These are phyloP conservation scores for Candida glaebosa DNA, from an alignment of 805 yeast species.

Conservation along the genomic window DNA sequence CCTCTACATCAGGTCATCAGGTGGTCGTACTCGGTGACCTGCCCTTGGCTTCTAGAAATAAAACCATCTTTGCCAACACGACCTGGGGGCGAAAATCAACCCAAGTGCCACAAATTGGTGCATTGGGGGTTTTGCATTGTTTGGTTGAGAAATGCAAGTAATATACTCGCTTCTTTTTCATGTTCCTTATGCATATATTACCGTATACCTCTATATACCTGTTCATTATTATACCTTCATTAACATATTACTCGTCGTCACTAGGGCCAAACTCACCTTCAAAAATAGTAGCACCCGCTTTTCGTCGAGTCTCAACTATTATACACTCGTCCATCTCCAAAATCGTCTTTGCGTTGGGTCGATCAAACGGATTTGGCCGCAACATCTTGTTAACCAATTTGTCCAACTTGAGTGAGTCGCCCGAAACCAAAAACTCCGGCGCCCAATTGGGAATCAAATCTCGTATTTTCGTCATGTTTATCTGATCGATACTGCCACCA, in stretches of 20 bases:
- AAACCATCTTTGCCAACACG: too few species aligned
- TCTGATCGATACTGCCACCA: not conserved
- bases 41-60: too few species aligned
- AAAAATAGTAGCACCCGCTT: conserved; percentile 89
- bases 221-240: too few species aligned
- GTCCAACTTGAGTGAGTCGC: conserved; percentile 59
- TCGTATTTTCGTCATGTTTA: conserved; percentile 17
- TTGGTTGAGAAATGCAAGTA: too few species aligned
- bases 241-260: conserved; percentile 11
- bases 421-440: conserved; percentile 72
- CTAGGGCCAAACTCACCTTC: conserved; percentile 94
- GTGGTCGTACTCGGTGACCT: too few species aligned
- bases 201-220: too few species aligned
- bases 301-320: conserved; percentile 73
- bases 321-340: conserved; percentile 68
- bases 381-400: conserved; percentile 84
- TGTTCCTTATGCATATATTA: too few species aligned
- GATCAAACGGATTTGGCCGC: conserved; percentile 69
- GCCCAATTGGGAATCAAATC: conserved; percentile 74
- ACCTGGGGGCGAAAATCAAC: too few species aligned
- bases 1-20: too few species aligned
- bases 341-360: conserved; percentile 81
- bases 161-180: too few species aligned
- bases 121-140: too few species aligned
- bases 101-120: too few species aligned